Evolutionary conservation across 2,329 filamentous ascomycete species (phyloP).

Genomic region (Hysterium pulicare): DNA sequence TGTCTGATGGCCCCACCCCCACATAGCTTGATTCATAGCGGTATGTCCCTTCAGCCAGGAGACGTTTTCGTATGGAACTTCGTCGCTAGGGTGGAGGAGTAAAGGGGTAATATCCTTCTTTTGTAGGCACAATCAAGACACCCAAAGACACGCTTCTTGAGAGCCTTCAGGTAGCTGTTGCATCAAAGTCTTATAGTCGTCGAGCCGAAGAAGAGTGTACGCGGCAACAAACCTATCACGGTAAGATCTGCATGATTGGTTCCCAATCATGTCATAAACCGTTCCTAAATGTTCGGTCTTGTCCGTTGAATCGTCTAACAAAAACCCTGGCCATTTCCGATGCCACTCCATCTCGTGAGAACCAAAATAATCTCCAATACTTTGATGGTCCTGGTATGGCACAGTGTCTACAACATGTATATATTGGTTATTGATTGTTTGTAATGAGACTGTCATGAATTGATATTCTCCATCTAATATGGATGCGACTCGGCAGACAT

Average conservation of each 20-base stretch:
- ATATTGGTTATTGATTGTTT: slow-evolving; percentile 5
- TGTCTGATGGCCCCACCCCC: slow-evolving; percentile 8
- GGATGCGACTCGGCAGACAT: slow-evolving; percentile 3
- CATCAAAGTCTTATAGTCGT: slow-evolving; percentile 5
- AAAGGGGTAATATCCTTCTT: slow-evolving; percentile 7
- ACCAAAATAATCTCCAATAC: neutral
- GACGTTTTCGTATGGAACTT: slow-evolving; percentile 2
- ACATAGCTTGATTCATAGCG: slow-evolving; percentile 6
- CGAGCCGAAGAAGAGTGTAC: slow-evolving; percentile 4
- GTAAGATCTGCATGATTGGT: slow-evolving; percentile 7
- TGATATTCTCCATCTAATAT: slow-evolving; percentile 8
- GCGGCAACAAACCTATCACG: slow-evolving; percentile 8
- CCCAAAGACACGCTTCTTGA: slow-evolving; percentile 10
- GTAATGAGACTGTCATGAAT: slow-evolving; percentile 7
- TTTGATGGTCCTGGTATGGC: too few relatives aligned
- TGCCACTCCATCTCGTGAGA: neutral
- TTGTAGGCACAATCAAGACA: slow-evolving; percentile 6
- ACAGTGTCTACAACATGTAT: neutral
- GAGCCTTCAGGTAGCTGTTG: slow-evolving; percentile 6
- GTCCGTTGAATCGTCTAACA: slow-evolving; percentile 4
- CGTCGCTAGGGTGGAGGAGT: slow-evolving; percentile 5
- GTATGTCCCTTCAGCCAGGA: slow-evolving; percentile 8
- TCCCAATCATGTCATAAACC: slow-evolving; percentile 8
- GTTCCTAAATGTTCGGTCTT: slow-evolving; percentile 9
- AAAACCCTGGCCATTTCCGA: neutral